These are phyloP conservation scores for Beauveria bassiana DNA, from an alignment of 2,329 filamentous ascomycete genomes.

Conservation along the genomic window DNA sequence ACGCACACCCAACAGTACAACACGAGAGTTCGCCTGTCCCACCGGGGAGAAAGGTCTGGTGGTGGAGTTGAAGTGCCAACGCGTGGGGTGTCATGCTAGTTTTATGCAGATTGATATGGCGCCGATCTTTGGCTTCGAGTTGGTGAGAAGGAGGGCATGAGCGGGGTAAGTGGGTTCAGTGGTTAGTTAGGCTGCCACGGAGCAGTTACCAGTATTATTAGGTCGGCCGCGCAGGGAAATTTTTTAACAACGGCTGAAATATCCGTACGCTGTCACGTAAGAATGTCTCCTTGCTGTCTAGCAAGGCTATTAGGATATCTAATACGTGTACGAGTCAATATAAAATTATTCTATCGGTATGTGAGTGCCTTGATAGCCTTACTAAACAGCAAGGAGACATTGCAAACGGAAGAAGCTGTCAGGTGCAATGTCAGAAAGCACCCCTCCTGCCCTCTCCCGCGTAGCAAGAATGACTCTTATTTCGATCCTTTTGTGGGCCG, in stretches of 20 bases:
- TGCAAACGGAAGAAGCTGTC: neutral
- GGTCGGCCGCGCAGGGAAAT: too few species aligned
- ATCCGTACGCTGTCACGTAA: neutral
- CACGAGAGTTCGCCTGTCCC: neutral
- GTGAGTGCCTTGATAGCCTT: neutral
- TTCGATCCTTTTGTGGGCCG: too few species aligned
- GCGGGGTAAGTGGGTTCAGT: neutral
- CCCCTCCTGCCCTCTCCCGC: too few species aligned
- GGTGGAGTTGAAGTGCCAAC: conserved; percentile 9
- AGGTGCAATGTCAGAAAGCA: neutral
- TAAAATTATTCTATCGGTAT: neutral
- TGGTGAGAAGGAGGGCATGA: neutral
- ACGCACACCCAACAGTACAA: neutral
- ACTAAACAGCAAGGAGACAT: neutral
- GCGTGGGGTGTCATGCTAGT: conserved; percentile 7
- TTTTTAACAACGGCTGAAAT: too few species aligned
- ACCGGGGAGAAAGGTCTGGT: neutral
- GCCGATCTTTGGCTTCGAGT: conserved; percentile 9
- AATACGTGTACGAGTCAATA: neutral
- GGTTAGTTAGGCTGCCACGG: too few species aligned
- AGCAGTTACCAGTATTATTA: too few species aligned
- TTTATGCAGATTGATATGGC: conserved; percentile 7
- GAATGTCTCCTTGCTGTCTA: neutral
- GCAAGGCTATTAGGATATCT: neutral
- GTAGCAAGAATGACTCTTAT: too few species aligned